These are phyloP conservation scores for Echinosophora koreensis DNA, from an alignment of 306 rosid species.

Conservation along the genomic window DNA sequence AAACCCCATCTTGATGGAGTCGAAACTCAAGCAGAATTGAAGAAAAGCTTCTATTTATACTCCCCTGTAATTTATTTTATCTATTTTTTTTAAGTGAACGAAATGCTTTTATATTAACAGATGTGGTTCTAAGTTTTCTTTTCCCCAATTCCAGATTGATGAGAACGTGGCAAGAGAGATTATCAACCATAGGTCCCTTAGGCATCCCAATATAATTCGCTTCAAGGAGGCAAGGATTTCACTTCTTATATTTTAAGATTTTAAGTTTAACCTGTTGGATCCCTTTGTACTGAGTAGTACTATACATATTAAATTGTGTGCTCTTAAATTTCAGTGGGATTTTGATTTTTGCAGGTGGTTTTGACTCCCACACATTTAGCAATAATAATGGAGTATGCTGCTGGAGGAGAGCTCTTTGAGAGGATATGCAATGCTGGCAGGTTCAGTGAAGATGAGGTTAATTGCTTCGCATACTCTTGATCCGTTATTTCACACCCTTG, in stretches of 20 bases:
- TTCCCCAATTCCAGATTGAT: constrained; percentile 59
- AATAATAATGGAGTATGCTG: constrained; percentile 81
- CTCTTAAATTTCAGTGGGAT: constrained; percentile 13
- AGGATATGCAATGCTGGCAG: constrained; percentile 75
- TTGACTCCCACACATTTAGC: constrained; percentile 75
- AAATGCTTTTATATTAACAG: constrained; percentile 14
- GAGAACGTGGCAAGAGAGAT: constrained; percentile 81
- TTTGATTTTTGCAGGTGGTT: constrained; percentile 58
- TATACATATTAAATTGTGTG: neutral
- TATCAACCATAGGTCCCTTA: constrained; percentile 71
- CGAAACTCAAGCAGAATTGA: constrained; percentile 8
- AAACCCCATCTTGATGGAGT: neutral
- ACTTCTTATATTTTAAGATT: neutral
- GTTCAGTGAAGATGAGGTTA: constrained; percentile 80
- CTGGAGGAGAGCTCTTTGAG: constrained; percentile 77
- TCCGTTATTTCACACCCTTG: neutral
- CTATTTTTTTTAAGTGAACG: too few species aligned
- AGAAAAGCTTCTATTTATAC: neutral
- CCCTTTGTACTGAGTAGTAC: neutral
- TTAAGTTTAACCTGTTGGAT: neutral
- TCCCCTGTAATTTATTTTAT: neutral
- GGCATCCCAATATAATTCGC: constrained; percentile 77
- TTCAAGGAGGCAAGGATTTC: constrained; percentile 65
- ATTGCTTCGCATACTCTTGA: constrained; percentile 30
- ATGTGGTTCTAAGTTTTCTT: neutral